These are phyloP conservation scores for Entophlyctis helioformis DNA, from an alignment of 192 early-diverging fungal genomes.

Conservation along the genomic window DNA sequence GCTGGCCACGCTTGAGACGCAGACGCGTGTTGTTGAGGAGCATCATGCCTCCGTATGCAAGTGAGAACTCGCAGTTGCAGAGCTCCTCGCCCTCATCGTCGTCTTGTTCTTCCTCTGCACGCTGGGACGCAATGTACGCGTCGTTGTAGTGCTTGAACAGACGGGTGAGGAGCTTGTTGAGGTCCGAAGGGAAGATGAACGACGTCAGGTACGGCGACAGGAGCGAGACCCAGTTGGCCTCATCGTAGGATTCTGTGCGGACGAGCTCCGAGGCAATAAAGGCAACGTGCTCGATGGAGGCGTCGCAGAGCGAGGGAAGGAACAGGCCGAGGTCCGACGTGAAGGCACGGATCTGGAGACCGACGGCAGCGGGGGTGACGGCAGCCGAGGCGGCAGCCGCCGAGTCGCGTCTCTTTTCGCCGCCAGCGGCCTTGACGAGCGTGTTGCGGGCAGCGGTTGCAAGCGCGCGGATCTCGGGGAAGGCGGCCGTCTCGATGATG, in stretches of 20 bases:
- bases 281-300: conserved; percentile 41
- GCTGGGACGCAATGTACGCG: conserved; percentile 27
- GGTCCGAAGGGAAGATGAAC: conserved; percentile 41
- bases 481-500: conserved; percentile 59
- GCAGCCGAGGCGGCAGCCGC: too few species aligned
- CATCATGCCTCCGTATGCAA: conserved; percentile 47
- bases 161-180: too few species aligned
- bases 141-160: conserved; percentile 23
- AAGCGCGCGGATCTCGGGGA: conserved; percentile 50
- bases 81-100: conserved; percentile 41
- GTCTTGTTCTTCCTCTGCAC: conserved; percentile 15
- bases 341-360: conserved; percentile 21
- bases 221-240: conserved; percentile 52
- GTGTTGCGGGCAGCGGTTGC: conserved; percentile 54
- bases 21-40: conserved; percentile 43
- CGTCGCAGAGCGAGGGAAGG: conserved; percentile 26
- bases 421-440: conserved; percentile 34
- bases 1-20: conserved; percentile 56
- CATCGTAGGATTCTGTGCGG: conserved; percentile 48
- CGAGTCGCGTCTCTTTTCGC: too few species aligned
- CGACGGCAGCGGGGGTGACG: conserved; percentile 37
- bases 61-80: conserved; percentile 38
- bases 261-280: conserved; percentile 46
- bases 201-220: conserved; percentile 40
- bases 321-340: conserved; percentile 16